Evolutionary conservation across 495 filamentous ascomycete genomes (phyloP).

Genomic region (Penicilliopsis zonata): DNA sequence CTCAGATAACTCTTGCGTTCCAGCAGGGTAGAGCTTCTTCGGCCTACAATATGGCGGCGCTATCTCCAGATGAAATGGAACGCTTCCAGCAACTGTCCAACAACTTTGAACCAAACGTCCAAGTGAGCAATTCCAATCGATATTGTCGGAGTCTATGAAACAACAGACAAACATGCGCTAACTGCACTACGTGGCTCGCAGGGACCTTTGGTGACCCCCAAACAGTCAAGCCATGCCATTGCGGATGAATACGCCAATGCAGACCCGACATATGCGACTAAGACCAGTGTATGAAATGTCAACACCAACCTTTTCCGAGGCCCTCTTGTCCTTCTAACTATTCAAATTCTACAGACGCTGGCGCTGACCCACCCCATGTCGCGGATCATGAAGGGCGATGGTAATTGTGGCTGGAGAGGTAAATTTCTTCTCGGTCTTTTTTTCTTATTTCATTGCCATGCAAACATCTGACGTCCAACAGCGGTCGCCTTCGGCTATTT

Average conservation of each 20-base stretch:
- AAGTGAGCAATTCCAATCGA: constrained; percentile 36
- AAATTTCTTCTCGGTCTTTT: constrained; percentile 17
- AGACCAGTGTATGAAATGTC: constrained; percentile 68
- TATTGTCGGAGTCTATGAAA: constrained; percentile 1
- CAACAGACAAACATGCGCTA: constrained; percentile 1
- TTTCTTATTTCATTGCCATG: not conserved
- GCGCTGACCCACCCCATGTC: constrained; percentile 78
- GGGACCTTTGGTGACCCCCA: constrained; percentile 74
- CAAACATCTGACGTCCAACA: constrained; percentile 23
- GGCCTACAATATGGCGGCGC: constrained; percentile 24
- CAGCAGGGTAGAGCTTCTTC: constrained; percentile 5
- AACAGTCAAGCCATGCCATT: constrained; percentile 64
- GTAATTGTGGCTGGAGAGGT: constrained; percentile 98
- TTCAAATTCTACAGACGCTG: constrained; percentile 57
- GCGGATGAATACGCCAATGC: constrained; percentile 84
- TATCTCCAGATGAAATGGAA: constrained; percentile 40
- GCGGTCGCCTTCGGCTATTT: constrained; percentile 91
- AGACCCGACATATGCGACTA: constrained; percentile 71
- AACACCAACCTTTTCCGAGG: too few relatives aligned
- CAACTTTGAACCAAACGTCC: constrained; percentile 53
- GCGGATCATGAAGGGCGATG: constrained; percentile 81
- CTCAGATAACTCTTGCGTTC: constrained; percentile 13
- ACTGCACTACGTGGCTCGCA: constrained; percentile 18
- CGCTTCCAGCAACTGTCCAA: constrained; percentile 41
- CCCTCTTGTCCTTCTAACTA: too few relatives aligned